A percentile compares a stretch with the other conserved stretches of the same genome.
phyloP scores from a whole-genome alignment of 768 basidiomycete genomes.

The Candolleomyces efflorescens region DNA sequence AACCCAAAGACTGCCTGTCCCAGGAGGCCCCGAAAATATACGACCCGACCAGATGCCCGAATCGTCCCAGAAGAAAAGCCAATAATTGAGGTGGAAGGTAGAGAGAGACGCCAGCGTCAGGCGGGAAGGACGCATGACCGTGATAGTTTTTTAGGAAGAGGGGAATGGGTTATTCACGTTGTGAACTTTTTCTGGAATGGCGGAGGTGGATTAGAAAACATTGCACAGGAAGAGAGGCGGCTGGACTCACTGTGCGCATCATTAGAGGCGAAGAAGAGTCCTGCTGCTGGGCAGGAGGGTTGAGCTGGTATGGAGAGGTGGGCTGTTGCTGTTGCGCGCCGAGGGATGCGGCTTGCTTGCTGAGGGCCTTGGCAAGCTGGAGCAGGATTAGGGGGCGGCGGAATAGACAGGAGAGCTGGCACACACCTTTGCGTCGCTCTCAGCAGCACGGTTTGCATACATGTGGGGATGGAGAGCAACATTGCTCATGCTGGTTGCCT shows the following conservation, averaged over 20 bases:
- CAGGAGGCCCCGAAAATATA: background rate
- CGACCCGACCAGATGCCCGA: background rate
- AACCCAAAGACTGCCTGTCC: background rate
- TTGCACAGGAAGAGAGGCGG: background rate
- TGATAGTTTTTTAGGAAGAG: background rate
- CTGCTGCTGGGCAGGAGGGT: slow-evolving; percentile 29
- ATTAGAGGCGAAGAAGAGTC: slow-evolving; percentile 42
- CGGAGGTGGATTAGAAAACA: background rate
- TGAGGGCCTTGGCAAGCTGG: slow-evolving; percentile 63
- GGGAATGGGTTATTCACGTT: slow-evolving; percentile 2
- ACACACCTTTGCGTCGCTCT: slow-evolving; percentile 73
- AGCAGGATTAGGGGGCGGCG: slow-evolving; percentile 2
- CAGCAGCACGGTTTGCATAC: slow-evolving; percentile 62
- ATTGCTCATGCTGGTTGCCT: slow-evolving; percentile 65
- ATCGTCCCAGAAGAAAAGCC: slow-evolving; percentile 3
- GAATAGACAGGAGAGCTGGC: background rate
- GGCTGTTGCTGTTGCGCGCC: slow-evolving; percentile 24
- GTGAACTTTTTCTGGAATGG: slow-evolving; percentile 9
- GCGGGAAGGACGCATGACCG: background rate
- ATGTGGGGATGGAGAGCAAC: slow-evolving; percentile 65
- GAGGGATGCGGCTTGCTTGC: slow-evolving; percentile 34
- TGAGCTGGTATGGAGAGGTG: slow-evolving; percentile 27
- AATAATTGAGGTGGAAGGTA: slow-evolving; percentile 3
- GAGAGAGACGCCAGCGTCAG: background rate
- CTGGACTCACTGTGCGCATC: slow-evolving; percentile 44